Evolutionary conservation across 106 monocot species (phyloP).

Genomic region (Vanilla planifolia): DNA sequence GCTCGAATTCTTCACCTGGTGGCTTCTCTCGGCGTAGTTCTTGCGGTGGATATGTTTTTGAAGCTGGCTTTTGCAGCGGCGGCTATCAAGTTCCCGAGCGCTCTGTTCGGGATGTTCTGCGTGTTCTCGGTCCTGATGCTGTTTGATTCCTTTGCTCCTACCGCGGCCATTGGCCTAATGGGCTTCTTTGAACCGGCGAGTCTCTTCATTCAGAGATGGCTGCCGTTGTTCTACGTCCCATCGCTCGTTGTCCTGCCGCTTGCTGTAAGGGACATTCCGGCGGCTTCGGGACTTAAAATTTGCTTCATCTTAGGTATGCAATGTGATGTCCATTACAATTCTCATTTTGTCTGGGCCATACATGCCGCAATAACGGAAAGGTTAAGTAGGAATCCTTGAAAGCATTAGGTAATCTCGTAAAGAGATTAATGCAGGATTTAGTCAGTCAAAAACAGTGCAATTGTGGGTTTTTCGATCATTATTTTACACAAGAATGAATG

Average conservation of each 20-base stretch:
- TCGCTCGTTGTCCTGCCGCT: constrained; percentile 86
- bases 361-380: too few relatives aligned
- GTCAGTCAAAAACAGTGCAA: too few relatives aligned
- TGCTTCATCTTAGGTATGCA: constrained; percentile 68
- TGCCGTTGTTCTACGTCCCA: constrained; percentile 91
- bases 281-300: constrained; percentile 71
- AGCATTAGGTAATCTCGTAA: too few relatives aligned
- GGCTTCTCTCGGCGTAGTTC: constrained; percentile 65
- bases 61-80: constrained; percentile 64
- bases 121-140: constrained; percentile 61
- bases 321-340: too few relatives aligned
- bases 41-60: constrained; percentile 67
- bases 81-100: constrained; percentile 89
- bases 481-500: too few relatives aligned
- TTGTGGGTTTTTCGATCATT: too few relatives aligned
- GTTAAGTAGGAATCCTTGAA: too few relatives aligned
- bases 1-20: constrained; percentile 52
- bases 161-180: constrained; percentile 46
- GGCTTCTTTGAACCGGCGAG: constrained; percentile 86
- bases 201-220: constrained; percentile 91
- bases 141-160: constrained; percentile 44
- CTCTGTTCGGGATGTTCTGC: constrained; percentile 97
- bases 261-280: constrained; percentile 61
- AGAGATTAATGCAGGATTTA: too few relatives aligned
- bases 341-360: too few relatives aligned